Evolutionary conservation across 2,329 filamentous ascomycete species (phyloP).

Genomic region (Lachnum nothofagi): DNA sequence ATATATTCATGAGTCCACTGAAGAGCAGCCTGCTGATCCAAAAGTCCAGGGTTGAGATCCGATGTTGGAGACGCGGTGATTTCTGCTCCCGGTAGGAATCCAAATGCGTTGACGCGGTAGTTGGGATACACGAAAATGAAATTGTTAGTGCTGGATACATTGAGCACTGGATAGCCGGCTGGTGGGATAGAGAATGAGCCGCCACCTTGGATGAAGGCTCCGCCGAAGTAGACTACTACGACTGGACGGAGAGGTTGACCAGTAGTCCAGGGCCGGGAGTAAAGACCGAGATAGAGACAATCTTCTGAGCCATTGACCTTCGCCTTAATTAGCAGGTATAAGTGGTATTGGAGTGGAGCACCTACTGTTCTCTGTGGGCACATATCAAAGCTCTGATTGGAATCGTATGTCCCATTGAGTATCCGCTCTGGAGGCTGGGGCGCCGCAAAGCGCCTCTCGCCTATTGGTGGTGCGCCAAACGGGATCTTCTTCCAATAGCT

Average conservation of each 20-base stretch:
- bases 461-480: conserved; percentile 53
- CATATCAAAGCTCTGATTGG: conserved; percentile 50
- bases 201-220: conserved; percentile 55
- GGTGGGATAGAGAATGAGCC: conserved; percentile 53
- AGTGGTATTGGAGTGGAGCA: neutral
- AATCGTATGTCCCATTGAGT: conserved; percentile 48
- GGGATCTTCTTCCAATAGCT: conserved; percentile 58
- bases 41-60: conserved; percentile 56
- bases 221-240: conserved; percentile 56
- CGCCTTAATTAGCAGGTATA: neutral
- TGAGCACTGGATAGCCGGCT: conserved; percentile 52
- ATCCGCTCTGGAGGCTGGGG: conserved; percentile 51
- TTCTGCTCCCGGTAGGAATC: conserved; percentile 58
- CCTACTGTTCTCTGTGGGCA: conserved; percentile 51
- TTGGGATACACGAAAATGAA: conserved; percentile 57
- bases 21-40: conserved; percentile 55
- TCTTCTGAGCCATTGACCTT: conserved; percentile 52
- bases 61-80: conserved; percentile 48
- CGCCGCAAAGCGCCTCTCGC: conserved; percentile 54
- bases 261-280: conserved; percentile 50
- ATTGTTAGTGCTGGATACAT: conserved; percentile 43
- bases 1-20: conserved; percentile 57
- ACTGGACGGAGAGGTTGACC: conserved; percentile 48
- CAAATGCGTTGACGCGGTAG: conserved; percentile 62
- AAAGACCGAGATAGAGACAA: conserved; percentile 57